Percentiles rank a stretch among this genome's conserved stretches.
Evolutionary conservation across 2,329 filamentous ascomycete species (phyloP).

Genomic region (Sporothrix dimorphospora): DNA sequence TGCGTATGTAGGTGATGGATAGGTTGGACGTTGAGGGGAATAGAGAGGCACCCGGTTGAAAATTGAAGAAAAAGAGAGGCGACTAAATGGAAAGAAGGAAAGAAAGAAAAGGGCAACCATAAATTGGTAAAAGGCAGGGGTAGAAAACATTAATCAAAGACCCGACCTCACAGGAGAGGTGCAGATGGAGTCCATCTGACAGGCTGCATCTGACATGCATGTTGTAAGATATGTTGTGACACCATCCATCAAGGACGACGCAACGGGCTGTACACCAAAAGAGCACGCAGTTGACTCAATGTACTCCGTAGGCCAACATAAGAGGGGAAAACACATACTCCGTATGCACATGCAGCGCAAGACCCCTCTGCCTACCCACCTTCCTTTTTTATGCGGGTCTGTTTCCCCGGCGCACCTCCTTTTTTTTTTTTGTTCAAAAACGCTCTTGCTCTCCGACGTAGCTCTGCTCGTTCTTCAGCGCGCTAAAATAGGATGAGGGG

Average conservation of each 20-base stretch:
- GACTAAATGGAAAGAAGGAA: not conserved
- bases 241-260: constrained; percentile 15
- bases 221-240: constrained; percentile 15
- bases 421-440: not conserved
- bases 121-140: not conserved
- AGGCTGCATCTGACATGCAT: constrained; percentile 18
- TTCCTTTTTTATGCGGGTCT: not conserved
- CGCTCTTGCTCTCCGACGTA: not conserved
- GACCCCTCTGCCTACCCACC: not conserved
- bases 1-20: not conserved
- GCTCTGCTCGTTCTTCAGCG: not conserved
- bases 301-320: too few relatives aligned
- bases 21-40: not conserved
- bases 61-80: not conserved
- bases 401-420: not conserved
- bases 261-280: not conserved
- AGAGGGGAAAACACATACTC: not conserved
- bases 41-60: not conserved
- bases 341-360: constrained; percentile 16
- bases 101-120: not conserved
- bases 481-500: not conserved
- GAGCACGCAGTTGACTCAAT: not conserved
- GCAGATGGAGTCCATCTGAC: constrained; percentile 17
- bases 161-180: not conserved
- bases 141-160: not conserved